phyloP scores from a whole-genome alignment of 345 rosid species.

The Eucalyptus fibrosa region DNA sequence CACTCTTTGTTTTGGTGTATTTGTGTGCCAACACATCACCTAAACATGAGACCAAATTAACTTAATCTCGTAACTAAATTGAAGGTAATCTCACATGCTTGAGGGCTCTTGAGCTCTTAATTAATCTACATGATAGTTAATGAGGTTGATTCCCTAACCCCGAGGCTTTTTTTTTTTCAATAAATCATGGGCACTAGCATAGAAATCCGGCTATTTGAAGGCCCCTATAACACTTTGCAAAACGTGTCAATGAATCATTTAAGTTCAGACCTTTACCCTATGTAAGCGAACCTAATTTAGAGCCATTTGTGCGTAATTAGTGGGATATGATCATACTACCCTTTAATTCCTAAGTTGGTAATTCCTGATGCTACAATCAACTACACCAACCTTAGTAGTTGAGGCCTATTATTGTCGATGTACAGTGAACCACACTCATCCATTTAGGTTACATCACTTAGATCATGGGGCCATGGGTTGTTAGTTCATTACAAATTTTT shows the following conservation, averaged over 20 bases:
- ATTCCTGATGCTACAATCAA: not conserved
- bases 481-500: not conserved
- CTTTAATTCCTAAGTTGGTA: not conserved
- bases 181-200: not conserved
- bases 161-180: not conserved
- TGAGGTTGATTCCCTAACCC: not conserved
- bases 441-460: not conserved
- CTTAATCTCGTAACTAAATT: not conserved
- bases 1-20: not conserved
- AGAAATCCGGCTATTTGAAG: not conserved
- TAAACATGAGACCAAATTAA: not conserved
- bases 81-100: not conserved
- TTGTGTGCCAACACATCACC: not conserved
- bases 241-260: not conserved
- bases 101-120: not conserved
- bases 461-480: not conserved
- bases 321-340: not conserved
- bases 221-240: not conserved
- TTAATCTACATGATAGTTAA: not conserved
- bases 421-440: not conserved
- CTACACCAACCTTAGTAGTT: not conserved
- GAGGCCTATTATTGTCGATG: not conserved
- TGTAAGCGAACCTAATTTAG: too few relatives aligned
- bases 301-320: not conserved
- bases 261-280: not conserved